phyloP scores from a whole-genome alignment of 2,329 filamentous ascomycete species.

The Reticulascus tulasneorum region DNA sequence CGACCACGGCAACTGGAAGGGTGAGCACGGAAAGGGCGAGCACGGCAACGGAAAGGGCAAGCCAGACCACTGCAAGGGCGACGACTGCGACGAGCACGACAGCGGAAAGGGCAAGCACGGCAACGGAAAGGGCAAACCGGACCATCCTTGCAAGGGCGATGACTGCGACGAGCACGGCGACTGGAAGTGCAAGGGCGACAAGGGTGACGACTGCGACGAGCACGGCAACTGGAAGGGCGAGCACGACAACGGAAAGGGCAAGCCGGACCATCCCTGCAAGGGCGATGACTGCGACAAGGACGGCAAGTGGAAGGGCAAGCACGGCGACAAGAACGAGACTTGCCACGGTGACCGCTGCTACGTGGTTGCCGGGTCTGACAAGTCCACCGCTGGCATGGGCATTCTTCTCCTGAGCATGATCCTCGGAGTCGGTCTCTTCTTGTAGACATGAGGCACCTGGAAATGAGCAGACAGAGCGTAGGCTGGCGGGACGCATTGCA shows the following conservation, averaged over 20 bases:
- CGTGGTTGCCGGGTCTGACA: constrained; percentile 11
- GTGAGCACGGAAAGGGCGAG: constrained; percentile 6
- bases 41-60: constrained; percentile 1
- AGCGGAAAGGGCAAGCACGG: constrained; percentile 31
- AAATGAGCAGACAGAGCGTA: too few relatives aligned
- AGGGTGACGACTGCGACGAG: constrained; percentile 5
- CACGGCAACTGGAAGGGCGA: constrained; percentile 11
- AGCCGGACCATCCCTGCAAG: constrained; percentile 2
- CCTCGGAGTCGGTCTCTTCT: constrained; percentile 9
- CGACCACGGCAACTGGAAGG: constrained; percentile 7
- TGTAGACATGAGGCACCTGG: constrained; percentile 5
- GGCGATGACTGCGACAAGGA: constrained; percentile 9
- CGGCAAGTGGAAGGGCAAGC: constrained; percentile 12
- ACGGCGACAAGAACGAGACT: constrained; percentile 23
- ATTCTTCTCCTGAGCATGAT: constrained; percentile 11
- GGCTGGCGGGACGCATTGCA: too few relatives aligned
- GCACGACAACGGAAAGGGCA: constrained; percentile 5
- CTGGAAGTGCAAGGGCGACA: constrained; percentile 9
- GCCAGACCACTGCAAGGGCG: constrained; percentile 14
- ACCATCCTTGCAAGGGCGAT: constrained; percentile 21
- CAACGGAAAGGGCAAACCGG: too few relatives aligned
- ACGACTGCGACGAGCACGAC: constrained; percentile 22
- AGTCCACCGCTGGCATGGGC: constrained; percentile 13
- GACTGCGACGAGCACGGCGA: constrained; percentile 13
- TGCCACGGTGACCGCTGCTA: constrained; percentile 25